Percentiles rank a stretch among this genome's conserved stretches.
phyloP scores from a whole-genome alignment of 495 filamentous ascomycete genomes.

The Talaromyces liani region DNA sequence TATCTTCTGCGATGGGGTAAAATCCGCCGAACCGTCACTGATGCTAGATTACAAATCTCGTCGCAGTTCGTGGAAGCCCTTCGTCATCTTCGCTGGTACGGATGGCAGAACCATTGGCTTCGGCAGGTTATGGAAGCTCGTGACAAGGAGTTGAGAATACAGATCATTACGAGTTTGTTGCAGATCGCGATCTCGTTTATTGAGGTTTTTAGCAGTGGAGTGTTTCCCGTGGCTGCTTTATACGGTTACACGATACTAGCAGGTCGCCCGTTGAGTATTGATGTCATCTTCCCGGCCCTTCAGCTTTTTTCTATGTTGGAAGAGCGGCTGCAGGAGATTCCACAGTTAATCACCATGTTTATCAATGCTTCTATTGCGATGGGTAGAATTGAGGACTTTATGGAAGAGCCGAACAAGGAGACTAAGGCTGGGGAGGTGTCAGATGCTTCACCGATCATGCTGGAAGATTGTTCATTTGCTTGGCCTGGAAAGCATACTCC shows the following conservation, averaged over 20 bases:
- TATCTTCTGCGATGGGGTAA: conserved; percentile 54
- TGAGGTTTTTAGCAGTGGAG: conserved; percentile 55
- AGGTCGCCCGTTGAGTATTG: conserved; percentile 56
- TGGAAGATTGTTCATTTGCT: conserved; percentile 61
- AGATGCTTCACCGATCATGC: conserved; percentile 27
- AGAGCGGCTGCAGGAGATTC: conserved; percentile 59
- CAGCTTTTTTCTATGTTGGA: conserved; percentile 72
- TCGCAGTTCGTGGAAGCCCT: conserved; percentile 79
- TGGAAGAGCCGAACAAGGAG: conserved; percentile 73
- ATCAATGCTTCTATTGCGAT: conserved; percentile 71
- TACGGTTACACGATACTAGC: conserved; percentile 68
- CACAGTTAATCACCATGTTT: conserved; percentile 59
- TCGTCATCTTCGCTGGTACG: conserved; percentile 80
- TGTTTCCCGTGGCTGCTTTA: conserved; percentile 73
- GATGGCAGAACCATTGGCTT: conserved; percentile 78
- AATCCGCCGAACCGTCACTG: conserved; percentile 57
- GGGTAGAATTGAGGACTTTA: conserved; percentile 73
- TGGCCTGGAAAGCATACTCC: conserved; percentile 61
- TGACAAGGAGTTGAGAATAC: conserved; percentile 56
- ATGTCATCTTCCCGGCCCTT: conserved; percentile 75
- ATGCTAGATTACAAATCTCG: conserved; percentile 63
- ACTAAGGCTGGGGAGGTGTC: conserved; percentile 25
- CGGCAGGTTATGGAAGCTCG: conserved; percentile 62
- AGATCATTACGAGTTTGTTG: conserved; percentile 58
- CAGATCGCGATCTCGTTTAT: conserved; percentile 49